A percentile compares a stretch with the other conserved stretches of the same genome.
These are phyloP conservation scores for Backusella westeae DNA, from an alignment of 192 early-diverging fungal species.

Conservation along the genomic window DNA sequence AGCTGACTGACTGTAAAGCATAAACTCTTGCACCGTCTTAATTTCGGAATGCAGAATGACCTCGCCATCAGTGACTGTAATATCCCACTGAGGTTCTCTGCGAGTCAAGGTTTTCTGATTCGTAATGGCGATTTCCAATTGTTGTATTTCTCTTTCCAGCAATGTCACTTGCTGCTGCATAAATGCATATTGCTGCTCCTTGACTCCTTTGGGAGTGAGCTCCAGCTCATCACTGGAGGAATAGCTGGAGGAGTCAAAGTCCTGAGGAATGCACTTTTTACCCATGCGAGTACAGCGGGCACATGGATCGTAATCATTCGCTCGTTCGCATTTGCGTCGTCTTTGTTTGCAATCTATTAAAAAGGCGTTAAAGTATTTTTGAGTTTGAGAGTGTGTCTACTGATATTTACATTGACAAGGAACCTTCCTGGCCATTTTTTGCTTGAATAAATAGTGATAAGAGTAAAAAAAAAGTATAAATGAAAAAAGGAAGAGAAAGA, in stretches of 20 bases:
- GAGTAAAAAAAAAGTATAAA: no score
- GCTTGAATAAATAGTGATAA: background rate
- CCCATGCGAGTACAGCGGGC: background rate
- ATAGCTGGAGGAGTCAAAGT: background rate
- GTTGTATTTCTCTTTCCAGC: background rate
- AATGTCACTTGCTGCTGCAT: background rate
- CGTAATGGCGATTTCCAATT: conserved; percentile 2
- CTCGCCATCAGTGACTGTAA: background rate
- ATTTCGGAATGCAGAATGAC: background rate
- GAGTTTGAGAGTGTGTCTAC: background rate
- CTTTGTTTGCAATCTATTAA: conserved; percentile 9
- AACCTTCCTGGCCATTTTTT: background rate
- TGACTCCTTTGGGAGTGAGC: background rate
- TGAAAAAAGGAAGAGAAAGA: no score
- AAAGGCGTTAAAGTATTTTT: background rate
- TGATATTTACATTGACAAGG: conserved; percentile 9
- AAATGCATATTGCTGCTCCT: background rate
- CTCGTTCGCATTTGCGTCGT: conserved; percentile 10
- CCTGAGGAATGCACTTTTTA: background rate
- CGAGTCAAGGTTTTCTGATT: background rate
- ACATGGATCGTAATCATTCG: background rate
- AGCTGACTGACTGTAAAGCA: background rate
- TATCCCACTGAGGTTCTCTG: background rate
- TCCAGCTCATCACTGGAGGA: background rate
- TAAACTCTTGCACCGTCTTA: background rate